Evolutionary conservation across 495 filamentous ascomycete genomes (phyloP).

Genomic region (Xylaria bambusicola): DNA sequence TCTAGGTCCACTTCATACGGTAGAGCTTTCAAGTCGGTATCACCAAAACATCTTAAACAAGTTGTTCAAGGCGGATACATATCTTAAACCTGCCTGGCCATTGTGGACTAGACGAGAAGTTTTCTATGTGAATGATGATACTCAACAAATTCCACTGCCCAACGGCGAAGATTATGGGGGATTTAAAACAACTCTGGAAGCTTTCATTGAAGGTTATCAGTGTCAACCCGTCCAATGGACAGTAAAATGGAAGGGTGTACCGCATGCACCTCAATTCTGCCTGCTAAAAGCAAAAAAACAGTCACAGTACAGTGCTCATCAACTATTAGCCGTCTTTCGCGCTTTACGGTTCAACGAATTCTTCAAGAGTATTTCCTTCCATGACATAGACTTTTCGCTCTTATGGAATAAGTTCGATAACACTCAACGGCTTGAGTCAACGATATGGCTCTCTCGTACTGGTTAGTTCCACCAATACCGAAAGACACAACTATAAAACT

Average conservation of each 20-base stretch:
- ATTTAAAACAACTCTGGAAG: slow-evolving; percentile 80
- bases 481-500: background rate
- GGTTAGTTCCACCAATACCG: slow-evolving; percentile 20
- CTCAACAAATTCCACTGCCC: slow-evolving; percentile 49
- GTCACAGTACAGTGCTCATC: slow-evolving; percentile 66
- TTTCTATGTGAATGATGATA: slow-evolving; percentile 63
- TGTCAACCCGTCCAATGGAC: slow-evolving; percentile 76
- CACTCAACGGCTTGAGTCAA: slow-evolving; percentile 28
- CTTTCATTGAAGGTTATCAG: slow-evolving; percentile 78
- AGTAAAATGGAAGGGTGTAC: slow-evolving; percentile 68
- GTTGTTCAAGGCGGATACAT: slow-evolving; percentile 72
- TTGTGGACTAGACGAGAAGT: slow-evolving; percentile 64
- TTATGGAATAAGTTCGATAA: slow-evolving; percentile 39
- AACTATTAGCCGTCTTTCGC: slow-evolving; percentile 83
- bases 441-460: slow-evolving; percentile 32
- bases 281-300: slow-evolving; percentile 68
- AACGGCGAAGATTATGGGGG: slow-evolving; percentile 75
- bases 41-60: slow-evolving; percentile 75
- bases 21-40: slow-evolving; percentile 78
- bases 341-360: slow-evolving; percentile 90
- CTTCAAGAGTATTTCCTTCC: slow-evolving; percentile 83
- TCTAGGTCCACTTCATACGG: slow-evolving; percentile 58
- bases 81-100: slow-evolving; percentile 83
- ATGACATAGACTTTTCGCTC: slow-evolving; percentile 62
- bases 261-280: slow-evolving; percentile 80